These are phyloP conservation scores for Aspergillus sp. DNA, from an alignment of 2,329 filamentous ascomycete species.

Conservation along the genomic window DNA sequence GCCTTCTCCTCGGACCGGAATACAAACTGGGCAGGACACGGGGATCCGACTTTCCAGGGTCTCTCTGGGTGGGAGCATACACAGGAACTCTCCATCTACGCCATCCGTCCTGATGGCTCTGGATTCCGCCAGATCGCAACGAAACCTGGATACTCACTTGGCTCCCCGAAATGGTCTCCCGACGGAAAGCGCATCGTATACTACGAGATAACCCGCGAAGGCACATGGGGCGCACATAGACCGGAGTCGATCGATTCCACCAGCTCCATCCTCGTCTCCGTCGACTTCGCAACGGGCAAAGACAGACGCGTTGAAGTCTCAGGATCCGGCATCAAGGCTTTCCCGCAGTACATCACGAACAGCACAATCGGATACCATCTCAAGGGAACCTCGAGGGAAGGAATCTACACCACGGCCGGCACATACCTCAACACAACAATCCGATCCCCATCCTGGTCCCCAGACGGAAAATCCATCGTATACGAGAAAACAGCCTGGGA, in stretches of 20 bases:
- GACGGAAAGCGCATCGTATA: conserved; percentile 39
- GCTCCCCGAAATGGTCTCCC: conserved; percentile 40
- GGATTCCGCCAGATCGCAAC: conserved; percentile 37
- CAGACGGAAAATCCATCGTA: conserved; percentile 27
- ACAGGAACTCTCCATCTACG: conserved; percentile 43
- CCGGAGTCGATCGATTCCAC: conserved; percentile 15
- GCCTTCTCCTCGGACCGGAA: conserved; percentile 45
- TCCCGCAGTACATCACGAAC: conserved; percentile 33
- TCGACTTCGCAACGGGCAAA: conserved; percentile 42
- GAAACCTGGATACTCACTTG: conserved; percentile 37
- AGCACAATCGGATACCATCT: conserved; percentile 24
- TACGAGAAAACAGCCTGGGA: conserved; percentile 29
- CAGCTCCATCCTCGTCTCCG: conserved; percentile 27
- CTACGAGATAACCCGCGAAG: conserved; percentile 42
- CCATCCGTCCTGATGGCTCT: conserved; percentile 38
- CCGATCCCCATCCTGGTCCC: conserved; percentile 33
- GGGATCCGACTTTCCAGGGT: conserved; percentile 26
- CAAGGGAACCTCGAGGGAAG: conserved; percentile 24
- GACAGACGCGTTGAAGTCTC: conserved; percentile 32
- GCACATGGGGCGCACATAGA: conserved; percentile 42
- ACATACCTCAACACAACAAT: conserved; percentile 12
- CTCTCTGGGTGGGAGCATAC: conserved; percentile 45
- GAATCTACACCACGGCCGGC: conserved; percentile 29
- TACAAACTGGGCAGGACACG: conserved; percentile 44
- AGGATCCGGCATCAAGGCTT: conserved; percentile 32